A percentile compares a stretch with the other conserved stretches of the same genome.
phyloP scores from a whole-genome alignment of 108 stramenopile species.

The Discostella pseudostelligera region DNA sequence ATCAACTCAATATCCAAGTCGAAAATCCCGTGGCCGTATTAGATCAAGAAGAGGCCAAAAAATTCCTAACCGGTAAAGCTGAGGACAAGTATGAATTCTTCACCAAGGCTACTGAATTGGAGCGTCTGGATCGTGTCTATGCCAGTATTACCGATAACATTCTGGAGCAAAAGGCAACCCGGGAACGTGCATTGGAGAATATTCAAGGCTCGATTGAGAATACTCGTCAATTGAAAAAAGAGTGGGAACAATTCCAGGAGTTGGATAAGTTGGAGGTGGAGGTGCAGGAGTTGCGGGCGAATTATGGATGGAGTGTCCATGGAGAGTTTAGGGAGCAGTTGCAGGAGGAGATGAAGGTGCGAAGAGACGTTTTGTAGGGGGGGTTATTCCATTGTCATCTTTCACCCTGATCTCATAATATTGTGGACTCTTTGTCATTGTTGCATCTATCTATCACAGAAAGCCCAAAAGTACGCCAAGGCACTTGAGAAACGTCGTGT shows the following conservation, averaged over 20 bases:
- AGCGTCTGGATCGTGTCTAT: slow-evolving; percentile 67
- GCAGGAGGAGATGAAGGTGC: slow-evolving; percentile 39
- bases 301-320: slow-evolving; percentile 58
- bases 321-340: slow-evolving; percentile 32
- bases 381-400: slow-evolving; percentile 1
- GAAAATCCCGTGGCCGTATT: slow-evolving; percentile 97
- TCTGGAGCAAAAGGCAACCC: slow-evolving; percentile 43
- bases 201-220: slow-evolving; percentile 45
- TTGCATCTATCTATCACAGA: slow-evolving; percentile 8
- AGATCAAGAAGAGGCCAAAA: slow-evolving; percentile 98
- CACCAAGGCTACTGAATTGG: slow-evolving; percentile 93
- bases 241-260: slow-evolving; percentile 67
- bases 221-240: slow-evolving; percentile 54
- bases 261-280: slow-evolving; percentile 72
- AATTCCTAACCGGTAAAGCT: slow-evolving; percentile 90
- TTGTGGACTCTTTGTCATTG: slow-evolving; percentile 4
- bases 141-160: slow-evolving; percentile 55
- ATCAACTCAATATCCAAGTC: slow-evolving; percentile 85
- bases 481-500: slow-evolving; percentile 54
- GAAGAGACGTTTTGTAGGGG: neutral
- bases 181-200: slow-evolving; percentile 34
- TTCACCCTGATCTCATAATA: neutral
- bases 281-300: slow-evolving; percentile 35
- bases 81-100: slow-evolving; percentile 95
- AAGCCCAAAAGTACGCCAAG: slow-evolving; percentile 42